Conservation (phyloP, 2,329 filamentous ascomycete species). For the Magnaporthiopsis rhizophila region DNA sequence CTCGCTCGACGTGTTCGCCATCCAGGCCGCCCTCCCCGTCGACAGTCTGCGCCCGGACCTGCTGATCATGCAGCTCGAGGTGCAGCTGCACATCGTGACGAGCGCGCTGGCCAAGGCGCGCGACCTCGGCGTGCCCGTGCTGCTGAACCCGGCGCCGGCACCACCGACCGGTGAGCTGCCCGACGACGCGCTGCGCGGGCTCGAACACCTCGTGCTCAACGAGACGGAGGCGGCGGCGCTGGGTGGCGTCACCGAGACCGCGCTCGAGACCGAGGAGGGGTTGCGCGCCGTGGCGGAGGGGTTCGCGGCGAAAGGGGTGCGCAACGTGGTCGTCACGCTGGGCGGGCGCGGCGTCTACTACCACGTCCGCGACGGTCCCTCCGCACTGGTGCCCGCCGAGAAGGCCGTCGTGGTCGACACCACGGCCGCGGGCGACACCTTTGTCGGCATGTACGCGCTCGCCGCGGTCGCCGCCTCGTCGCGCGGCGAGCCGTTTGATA, state of each 20-base stretch:
- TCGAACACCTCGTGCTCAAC: slow-evolving; percentile 65
- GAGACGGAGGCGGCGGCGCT: slow-evolving; percentile 64
- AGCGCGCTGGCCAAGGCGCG: slow-evolving; percentile 36
- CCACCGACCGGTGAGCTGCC: slow-evolving; percentile 53
- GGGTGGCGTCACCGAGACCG: slow-evolving; percentile 28
- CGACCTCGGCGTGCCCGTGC: slow-evolving; percentile 36
- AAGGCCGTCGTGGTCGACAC: slow-evolving; percentile 80
- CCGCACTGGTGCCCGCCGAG: slow-evolving; percentile 49
- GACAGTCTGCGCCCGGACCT: slow-evolving; percentile 33
- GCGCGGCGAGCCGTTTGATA: slow-evolving; percentile 32
- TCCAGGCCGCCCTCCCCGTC: slow-evolving; percentile 2
- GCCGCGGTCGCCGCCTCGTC: slow-evolving; percentile 46
- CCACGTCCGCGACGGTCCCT: slow-evolving; percentile 31
- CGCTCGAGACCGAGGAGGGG: slow-evolving; percentile 25
- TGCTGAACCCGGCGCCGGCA: slow-evolving; percentile 66
- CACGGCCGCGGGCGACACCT: slow-evolving; percentile 89
- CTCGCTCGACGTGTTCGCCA: slow-evolving; percentile 30
- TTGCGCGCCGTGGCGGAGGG: slow-evolving; percentile 32
- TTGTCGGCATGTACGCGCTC: slow-evolving; percentile 81
- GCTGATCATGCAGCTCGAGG: slow-evolving; percentile 53
- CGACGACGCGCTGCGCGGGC: slow-evolving; percentile 44
- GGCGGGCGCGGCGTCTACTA: slow-evolving; percentile 71
- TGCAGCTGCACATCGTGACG: slow-evolving; percentile 44
- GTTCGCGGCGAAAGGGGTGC: slow-evolving; percentile 59
- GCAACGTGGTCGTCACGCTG: slow-evolving; percentile 75